Evolutionary conservation across 805 yeast genomes (phyloP).

Genomic region (Barnettozyma botsteinii): DNA sequence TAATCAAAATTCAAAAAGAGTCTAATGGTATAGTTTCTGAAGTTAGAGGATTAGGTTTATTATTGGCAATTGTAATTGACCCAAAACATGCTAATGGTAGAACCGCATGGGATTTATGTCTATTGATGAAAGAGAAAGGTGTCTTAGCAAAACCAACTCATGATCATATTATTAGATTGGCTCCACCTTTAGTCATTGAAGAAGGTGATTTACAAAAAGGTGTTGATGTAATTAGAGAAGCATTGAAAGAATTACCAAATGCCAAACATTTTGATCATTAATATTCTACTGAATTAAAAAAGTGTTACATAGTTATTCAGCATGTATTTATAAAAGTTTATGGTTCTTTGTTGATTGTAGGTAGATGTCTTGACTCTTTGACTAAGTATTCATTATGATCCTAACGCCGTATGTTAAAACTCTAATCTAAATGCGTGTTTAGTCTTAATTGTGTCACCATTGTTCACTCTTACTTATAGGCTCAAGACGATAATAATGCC

Average conservation of each 20-base stretch:
- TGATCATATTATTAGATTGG: constrained; percentile 89
- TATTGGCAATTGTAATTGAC: constrained; percentile 90
- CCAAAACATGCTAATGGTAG: constrained; percentile 77
- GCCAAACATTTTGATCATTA: constrained; percentile 30
- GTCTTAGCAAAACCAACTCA: constrained; percentile 96
- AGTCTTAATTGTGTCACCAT: too few species aligned
- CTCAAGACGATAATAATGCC: too few species aligned
- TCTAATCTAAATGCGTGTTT: too few species aligned
- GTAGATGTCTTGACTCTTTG: too few species aligned
- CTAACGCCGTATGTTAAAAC: too few species aligned
- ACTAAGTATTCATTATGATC: too few species aligned
- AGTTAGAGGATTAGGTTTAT: constrained; percentile 67
- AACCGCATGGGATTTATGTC: constrained; percentile 93
- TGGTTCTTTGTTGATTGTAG: too few species aligned
- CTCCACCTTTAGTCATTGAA: constrained; percentile 91
- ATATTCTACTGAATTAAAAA: too few species aligned
- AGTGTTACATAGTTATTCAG: too few species aligned
- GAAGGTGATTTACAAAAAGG: constrained; percentile 83
- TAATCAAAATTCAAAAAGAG: constrained; percentile 45
- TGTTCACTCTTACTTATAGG: too few species aligned
- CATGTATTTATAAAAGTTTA: too few species aligned
- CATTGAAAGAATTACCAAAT: constrained; percentile 50
- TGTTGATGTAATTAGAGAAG: constrained; percentile 60
- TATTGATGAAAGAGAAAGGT: constrained; percentile 82
- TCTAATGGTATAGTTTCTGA: constrained; percentile 52